Conservation (phyloP, 2,329 filamentous ascomycete genomes). For the Verticillium nubilum region DNA sequence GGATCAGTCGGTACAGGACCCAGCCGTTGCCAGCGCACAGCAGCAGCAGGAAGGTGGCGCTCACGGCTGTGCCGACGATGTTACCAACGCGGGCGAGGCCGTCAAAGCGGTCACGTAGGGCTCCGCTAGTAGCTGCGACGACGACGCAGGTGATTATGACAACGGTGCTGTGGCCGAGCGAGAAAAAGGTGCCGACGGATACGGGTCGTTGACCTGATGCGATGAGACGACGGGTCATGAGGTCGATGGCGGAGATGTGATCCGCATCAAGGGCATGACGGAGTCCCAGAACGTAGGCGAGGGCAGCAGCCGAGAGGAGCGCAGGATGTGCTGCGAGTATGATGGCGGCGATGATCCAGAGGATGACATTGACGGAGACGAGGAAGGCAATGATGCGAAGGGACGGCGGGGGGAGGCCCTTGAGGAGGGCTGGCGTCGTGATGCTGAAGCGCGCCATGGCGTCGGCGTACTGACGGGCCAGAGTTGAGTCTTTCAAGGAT, state of each 20-base stretch:
- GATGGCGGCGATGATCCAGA: constrained; percentile 50
- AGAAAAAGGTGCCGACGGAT: constrained; percentile 92
- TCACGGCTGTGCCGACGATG: constrained; percentile 85
- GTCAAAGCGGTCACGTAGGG: constrained; percentile 74
- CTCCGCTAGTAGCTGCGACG: constrained; percentile 84
- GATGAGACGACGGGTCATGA: constrained; percentile 87
- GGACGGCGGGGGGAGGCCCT: constrained; percentile 22
- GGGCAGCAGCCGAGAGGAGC: constrained; percentile 72
- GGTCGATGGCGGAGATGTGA: constrained; percentile 80
- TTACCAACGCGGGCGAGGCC: constrained; percentile 75
- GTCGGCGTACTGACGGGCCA: too few species aligned
- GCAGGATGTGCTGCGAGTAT: constrained; percentile 48
- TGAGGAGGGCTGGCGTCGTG: constrained; percentile 10
- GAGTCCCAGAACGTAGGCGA: constrained; percentile 84
- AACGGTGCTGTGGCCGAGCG: constrained; percentile 87
- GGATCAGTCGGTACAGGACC: constrained; percentile 74
- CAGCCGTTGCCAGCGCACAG: constrained; percentile 80
- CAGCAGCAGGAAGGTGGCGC: constrained; percentile 74
- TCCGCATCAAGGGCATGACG: constrained; percentile 98
- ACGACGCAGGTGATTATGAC: constrained; percentile 87
- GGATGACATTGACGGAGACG: constrained; percentile 42
- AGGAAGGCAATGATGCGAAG: constrained; percentile 47
- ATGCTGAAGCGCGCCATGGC: not conserved
- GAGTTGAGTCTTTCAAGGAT: too few species aligned
- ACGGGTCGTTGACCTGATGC: constrained; percentile 81